phyloP scores from a whole-genome alignment of 2,329 filamentous ascomycete species.

The Mariannaea elegans region DNA sequence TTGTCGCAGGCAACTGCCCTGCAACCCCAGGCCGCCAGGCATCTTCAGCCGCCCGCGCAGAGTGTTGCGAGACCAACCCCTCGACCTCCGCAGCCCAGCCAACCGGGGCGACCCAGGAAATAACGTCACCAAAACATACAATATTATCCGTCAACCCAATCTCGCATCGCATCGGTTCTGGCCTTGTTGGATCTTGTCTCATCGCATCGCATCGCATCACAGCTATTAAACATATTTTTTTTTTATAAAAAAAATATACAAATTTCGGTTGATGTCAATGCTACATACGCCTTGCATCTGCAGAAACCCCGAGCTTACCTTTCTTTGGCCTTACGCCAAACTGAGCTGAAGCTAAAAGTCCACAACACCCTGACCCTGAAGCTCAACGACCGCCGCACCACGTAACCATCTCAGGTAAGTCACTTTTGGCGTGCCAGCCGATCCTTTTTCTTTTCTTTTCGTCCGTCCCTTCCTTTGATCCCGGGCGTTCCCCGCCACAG shows the following conservation, averaged over 20 bases:
- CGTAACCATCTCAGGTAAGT: slow-evolving; percentile 33
- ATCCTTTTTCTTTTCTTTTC: slow-evolving; percentile 12
- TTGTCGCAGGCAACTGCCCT: slow-evolving; percentile 20
- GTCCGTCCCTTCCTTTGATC: slow-evolving; percentile 19
- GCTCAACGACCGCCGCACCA: slow-evolving; percentile 20
- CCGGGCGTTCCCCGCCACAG: slow-evolving; percentile 29
- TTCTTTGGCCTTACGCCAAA: slow-evolving; percentile 18
- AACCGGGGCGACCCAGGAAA: slow-evolving; percentile 33
- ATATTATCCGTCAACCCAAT: slow-evolving; percentile 5
- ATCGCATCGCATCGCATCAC: slow-evolving; percentile 35
- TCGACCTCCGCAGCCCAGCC: slow-evolving; percentile 34
- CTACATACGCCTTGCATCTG: slow-evolving; percentile 35
- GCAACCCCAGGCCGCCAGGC: slow-evolving; percentile 21
- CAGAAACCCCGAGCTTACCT: slow-evolving; percentile 23
- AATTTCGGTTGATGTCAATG: slow-evolving; percentile 34
- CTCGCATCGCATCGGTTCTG: slow-evolving; percentile 21
- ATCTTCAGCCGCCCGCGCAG: slow-evolving; percentile 16
- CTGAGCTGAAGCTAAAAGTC: slow-evolving; percentile 20
- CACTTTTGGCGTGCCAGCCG: slow-evolving; percentile 11
- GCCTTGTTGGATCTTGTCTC: slow-evolving; percentile 33
- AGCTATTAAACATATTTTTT: slow-evolving; percentile 7
- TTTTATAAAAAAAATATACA: too few species aligned
- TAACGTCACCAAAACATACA: slow-evolving; percentile 26
- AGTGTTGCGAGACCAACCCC: slow-evolving; percentile 22
- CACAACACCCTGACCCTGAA: slow-evolving; percentile 20